These are phyloP conservation scores for Ramaria sp. DNA, from an alignment of 768 basidiomycete species.

Conservation along the genomic window DNA sequence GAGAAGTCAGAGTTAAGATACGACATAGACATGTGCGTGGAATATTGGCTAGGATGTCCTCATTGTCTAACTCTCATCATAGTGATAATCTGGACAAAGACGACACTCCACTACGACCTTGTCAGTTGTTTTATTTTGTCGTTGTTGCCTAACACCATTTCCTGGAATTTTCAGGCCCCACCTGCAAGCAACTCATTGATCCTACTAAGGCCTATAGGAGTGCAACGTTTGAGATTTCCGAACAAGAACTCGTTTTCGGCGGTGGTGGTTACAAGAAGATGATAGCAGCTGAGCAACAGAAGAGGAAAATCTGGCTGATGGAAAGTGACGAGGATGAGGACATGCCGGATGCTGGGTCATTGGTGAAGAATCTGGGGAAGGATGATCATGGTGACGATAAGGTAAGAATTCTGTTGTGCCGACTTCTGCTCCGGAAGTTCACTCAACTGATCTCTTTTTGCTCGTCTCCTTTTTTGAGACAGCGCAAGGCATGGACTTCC, in stretches of 20 bases:
- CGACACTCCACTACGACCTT: constrained; percentile 4
- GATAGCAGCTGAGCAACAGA: not conserved
- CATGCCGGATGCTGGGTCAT: not conserved
- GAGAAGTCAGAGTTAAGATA: constrained; percentile 3
- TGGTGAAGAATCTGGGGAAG: not conserved
- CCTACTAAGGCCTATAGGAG: constrained; percentile 41
- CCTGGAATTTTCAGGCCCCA: constrained; percentile 36
- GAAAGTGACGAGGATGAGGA: constrained; percentile 6
- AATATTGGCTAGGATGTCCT: no score
- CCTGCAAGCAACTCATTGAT: constrained; percentile 58
- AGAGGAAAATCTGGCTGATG: not conserved
- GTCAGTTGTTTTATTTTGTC: not conserved
- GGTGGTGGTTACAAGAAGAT: constrained; percentile 2
- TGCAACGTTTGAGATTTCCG: constrained; percentile 57
- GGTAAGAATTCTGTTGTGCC: no score
- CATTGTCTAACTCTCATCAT: no score
- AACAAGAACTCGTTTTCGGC: constrained; percentile 36
- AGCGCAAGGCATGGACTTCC: not conserved
- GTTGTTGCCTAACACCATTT: not conserved
- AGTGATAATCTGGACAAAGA: constrained; percentile 4
- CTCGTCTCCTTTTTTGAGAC: not conserved
- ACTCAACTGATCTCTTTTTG: no score
- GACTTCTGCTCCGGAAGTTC: no score
- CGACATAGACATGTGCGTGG: constrained; percentile 4
- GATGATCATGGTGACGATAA: not conserved